Percentiles rank a stretch among this genome's conserved stretches.
phyloP scores from a whole-genome alignment of 805 yeast genomes.

The Maudiozyma pseudohumilis region DNA sequence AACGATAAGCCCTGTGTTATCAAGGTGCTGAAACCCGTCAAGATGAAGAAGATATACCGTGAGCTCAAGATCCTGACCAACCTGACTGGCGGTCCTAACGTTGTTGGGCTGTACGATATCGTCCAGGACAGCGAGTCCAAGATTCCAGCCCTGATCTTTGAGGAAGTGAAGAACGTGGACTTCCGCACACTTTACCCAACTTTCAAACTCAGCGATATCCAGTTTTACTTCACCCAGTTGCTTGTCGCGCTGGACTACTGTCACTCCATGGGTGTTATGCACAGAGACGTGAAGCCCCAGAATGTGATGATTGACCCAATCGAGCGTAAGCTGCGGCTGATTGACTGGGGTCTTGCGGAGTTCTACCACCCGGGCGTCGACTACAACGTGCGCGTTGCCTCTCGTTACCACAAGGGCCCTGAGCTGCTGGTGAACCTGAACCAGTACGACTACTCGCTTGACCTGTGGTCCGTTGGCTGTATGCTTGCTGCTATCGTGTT shows the following conservation, averaged over 20 bases:
- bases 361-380: slow-evolving; percentile 85
- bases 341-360: slow-evolving; percentile 94
- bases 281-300: slow-evolving; percentile 89
- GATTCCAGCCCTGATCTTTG: slow-evolving; percentile 84
- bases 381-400: slow-evolving; percentile 85
- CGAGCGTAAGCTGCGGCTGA: slow-evolving; percentile 51
- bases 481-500: slow-evolving; percentile 84
- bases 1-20: slow-evolving; percentile 65
- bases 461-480: slow-evolving; percentile 86
- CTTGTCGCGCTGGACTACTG: slow-evolving; percentile 76
- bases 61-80: slow-evolving; percentile 84
- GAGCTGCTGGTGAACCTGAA: slow-evolving; percentile 76
- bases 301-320: slow-evolving; percentile 86
- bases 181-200: slow-evolving; percentile 80
- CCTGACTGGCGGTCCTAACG: slow-evolving; percentile 73
- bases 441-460: slow-evolving; percentile 80
- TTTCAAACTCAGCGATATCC: slow-evolving; percentile 63
- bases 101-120: slow-evolving; percentile 67
- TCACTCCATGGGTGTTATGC: slow-evolving; percentile 92
- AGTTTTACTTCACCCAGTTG: slow-evolving; percentile 75
- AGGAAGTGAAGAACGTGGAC: slow-evolving; percentile 74
- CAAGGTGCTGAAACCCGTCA: slow-evolving; percentile 88
- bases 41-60: slow-evolving; percentile 83
- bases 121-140: slow-evolving; percentile 77
- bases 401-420: slow-evolving; percentile 87